Evolutionary conservation across 768 basidiomycete species (phyloP).

Genomic region (Trametes coccinea): DNA sequence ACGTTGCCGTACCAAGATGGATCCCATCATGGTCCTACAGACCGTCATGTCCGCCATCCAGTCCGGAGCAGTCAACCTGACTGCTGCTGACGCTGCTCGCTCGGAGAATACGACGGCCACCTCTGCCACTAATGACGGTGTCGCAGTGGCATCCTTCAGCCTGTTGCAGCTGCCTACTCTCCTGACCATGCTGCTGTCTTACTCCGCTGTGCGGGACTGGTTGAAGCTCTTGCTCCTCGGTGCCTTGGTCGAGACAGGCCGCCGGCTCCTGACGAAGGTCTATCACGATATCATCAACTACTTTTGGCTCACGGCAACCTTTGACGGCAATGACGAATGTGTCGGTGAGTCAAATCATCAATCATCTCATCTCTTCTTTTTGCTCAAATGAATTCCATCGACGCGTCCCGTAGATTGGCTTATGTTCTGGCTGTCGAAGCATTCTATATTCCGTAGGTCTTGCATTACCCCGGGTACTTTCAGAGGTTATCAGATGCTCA

Average conservation of each 20-base stretch:
- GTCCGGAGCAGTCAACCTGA: conserved; percentile 13
- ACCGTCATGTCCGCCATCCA: conserved; percentile 19
- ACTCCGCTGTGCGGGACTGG: conserved; percentile 65
- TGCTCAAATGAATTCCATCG: neutral
- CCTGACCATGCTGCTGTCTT: conserved; percentile 49
- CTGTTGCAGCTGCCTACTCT: conserved; percentile 23
- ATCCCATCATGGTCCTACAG: conserved; percentile 14
- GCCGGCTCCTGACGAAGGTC: conserved; percentile 44
- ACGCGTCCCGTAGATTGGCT: conserved; percentile 55
- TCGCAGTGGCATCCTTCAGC: conserved; percentile 3
- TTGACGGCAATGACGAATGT: conserved; percentile 57
- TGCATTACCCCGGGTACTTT: neutral
- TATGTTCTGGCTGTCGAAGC: conserved; percentile 66
- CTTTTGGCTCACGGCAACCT: conserved; percentile 63
- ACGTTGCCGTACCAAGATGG: neutral
- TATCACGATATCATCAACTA: conserved; percentile 50
- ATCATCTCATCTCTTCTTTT: conserved; percentile 1
- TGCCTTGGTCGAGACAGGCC: conserved; percentile 57
- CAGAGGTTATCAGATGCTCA: neutral
- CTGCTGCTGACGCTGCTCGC: neutral
- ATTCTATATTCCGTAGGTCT: conserved; percentile 28
- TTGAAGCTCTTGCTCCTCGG: conserved; percentile 64
- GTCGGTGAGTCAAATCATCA: conserved; percentile 44
- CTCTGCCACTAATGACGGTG: neutral
- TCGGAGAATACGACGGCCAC: neutral